Conservation (phyloP, 1,139 yeast species). For the Barnettozyma hawaiiensis region DNA sequence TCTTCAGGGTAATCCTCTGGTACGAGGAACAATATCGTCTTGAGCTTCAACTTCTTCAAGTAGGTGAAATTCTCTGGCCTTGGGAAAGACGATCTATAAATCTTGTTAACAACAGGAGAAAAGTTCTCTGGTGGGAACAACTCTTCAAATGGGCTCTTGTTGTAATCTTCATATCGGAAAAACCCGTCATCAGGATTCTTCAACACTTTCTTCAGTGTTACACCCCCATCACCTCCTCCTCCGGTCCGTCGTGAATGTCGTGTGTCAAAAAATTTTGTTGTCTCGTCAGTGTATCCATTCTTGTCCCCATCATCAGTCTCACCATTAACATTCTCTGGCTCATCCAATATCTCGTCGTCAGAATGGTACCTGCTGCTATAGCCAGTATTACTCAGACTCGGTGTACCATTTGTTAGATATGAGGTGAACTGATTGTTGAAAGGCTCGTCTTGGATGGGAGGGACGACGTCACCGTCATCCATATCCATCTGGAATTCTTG, state of each 20-base stretch:
- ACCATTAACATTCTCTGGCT: conserved; percentile 6
- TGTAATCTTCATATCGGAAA: neutral
- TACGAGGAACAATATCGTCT: conserved; percentile 74
- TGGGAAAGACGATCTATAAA: conserved; percentile 88
- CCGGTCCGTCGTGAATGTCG: too few relatives aligned
- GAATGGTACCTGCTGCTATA: conserved; percentile 8
- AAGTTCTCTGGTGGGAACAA: conserved; percentile 86
- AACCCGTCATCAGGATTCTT: conserved; percentile 9
- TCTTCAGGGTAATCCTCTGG: conserved; percentile 89
- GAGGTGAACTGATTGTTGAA: neutral
- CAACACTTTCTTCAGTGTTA: conserved; percentile 5
- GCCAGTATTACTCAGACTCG: conserved; percentile 1
- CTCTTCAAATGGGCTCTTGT: conserved; percentile 7
- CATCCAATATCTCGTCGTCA: conserved; percentile 11
- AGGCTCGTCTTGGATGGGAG: neutral
- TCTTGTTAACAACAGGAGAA: conserved; percentile 71
- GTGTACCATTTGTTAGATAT: neutral
- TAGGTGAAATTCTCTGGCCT: conserved; percentile 75
- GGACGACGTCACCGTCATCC: conserved; percentile 11
- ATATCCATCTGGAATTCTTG: conserved; percentile 19
- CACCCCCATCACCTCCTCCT: too few relatives aligned
- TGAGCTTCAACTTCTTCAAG: conserved; percentile 53
- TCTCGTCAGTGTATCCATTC: conserved; percentile 7
- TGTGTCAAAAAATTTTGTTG: neutral
- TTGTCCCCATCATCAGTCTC: conserved; percentile 7